These are phyloP conservation scores for Fusarium sp. DNA, from an alignment of 2,329 filamentous ascomycete species.

Conservation along the genomic window DNA sequence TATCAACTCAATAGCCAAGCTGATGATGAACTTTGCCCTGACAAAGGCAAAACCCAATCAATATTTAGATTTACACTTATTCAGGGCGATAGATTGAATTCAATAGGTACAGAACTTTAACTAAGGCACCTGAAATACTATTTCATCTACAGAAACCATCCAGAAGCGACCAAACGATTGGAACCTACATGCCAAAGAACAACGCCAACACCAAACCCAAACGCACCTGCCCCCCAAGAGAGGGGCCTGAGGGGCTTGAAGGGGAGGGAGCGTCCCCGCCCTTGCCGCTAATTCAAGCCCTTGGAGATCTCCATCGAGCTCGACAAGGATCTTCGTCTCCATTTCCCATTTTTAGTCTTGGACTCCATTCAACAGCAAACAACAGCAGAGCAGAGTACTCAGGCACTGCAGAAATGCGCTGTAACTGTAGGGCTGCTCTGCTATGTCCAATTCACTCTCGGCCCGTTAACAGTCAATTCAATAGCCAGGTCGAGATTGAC, in stretches of 20 bases:
- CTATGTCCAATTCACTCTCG: not conserved
- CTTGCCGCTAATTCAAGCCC: constrained; percentile 8
- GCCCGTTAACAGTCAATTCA: constrained; percentile 5
- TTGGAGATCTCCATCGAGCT: constrained; percentile 29
- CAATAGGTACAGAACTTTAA: constrained; percentile 7
- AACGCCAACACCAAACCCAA: constrained; percentile 10
- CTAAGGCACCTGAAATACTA: not conserved
- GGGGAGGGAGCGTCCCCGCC: not conserved
- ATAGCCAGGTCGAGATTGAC: constrained; percentile 4
- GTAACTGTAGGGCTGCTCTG: not conserved
- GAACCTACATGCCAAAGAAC: constrained; percentile 29
- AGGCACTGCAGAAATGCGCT: constrained; percentile 2
- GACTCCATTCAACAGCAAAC: not conserved
- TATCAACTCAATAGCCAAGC: not conserved
- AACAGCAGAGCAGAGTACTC: not conserved
- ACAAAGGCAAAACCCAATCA: constrained; percentile 10
- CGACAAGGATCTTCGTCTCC: constrained; percentile 25
- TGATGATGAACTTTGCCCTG: constrained; percentile 14
- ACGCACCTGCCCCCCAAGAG: not conserved
- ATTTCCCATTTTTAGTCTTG: constrained; percentile 14
- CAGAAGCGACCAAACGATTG: constrained; percentile 21
- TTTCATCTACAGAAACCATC: constrained; percentile 3
- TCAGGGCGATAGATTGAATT: constrained; percentile 6
- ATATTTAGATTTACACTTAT: constrained; percentile 2
- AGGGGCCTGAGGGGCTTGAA: no score